These are phyloP conservation scores for Naganishia vaughanmartiniae DNA, from an alignment of 768 basidiomycete species.

Conservation along the genomic window DNA sequence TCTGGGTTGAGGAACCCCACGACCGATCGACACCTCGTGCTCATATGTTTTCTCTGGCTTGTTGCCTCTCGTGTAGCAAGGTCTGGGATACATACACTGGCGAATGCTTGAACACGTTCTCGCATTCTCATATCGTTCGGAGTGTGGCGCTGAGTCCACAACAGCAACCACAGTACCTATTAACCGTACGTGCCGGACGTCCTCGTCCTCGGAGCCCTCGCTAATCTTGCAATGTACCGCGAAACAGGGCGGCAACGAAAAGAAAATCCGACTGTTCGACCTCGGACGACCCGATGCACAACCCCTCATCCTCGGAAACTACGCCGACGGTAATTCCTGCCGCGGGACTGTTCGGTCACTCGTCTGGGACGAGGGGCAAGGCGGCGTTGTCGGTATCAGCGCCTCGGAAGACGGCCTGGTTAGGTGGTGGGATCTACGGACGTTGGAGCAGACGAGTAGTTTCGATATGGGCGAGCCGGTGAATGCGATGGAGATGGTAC, in stretches of 20 bases:
- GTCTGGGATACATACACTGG: constrained; percentile 95
- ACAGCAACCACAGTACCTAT: constrained; percentile 46
- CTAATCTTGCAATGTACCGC: background rate
- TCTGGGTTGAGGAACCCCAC: background rate
- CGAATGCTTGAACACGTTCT: constrained; percentile 84
- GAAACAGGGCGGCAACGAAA: constrained; percentile 85
- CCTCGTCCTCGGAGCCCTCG: background rate
- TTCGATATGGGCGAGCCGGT: constrained; percentile 74
- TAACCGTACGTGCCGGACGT: constrained; percentile 41
- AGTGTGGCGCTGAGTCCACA: constrained; percentile 80
- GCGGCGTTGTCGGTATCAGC: constrained; percentile 68
- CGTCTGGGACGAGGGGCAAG: constrained; percentile 79
- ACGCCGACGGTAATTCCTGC: constrained; percentile 61
- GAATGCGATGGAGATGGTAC: constrained; percentile 89
- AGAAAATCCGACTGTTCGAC: constrained; percentile 94
- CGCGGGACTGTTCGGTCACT: constrained; percentile 89
- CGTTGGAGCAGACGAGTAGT: constrained; percentile 67
- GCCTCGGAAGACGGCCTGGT: constrained; percentile 89
- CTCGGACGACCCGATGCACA: constrained; percentile 80
- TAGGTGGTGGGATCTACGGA: constrained; percentile 98
- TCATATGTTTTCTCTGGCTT: too few species aligned
- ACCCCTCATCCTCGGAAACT: constrained; percentile 70
- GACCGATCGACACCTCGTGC: too few species aligned
- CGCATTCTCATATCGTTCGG: constrained; percentile 97
- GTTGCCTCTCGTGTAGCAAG: constrained; percentile 60